Base-by-base conservation (phyloP, 176 grass and related monocot species). In the Musa schizocarpa region DNA sequence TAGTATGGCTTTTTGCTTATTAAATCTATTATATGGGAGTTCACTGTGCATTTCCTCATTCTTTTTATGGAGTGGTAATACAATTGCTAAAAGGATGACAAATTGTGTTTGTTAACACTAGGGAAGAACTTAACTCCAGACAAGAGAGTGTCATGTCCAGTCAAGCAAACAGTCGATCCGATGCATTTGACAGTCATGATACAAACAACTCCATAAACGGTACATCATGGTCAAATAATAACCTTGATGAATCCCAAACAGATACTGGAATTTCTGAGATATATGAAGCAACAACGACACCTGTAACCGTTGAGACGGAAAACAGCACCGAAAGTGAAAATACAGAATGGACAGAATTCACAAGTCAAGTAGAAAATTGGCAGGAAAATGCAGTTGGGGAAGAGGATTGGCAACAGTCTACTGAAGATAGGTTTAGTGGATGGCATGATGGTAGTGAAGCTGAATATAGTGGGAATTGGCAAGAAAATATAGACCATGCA, bases 71-170 rank as follows among this genome's bases (percentile, higher is more conserved):
- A 73, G 21, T 53, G 43, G 12, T 25, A 7, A 12, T 16, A 53
- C 34, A 13, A 55, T 26, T 73, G 14, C n/a, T 73, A 14, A 24
- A 27, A 25, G 20, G 51, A 56, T 56, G 52, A 17, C 23, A n/a
- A 72, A 23, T 72, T 4, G 3, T 61, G 19, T 56, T 80, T 72
- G 14, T 80, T 51, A 53, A 43, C 34, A 43, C 19, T 80, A 64
- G 57, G 54, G 65, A 83, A 80, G 69, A 13, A 80, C 14, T 72
- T 62, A 77, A 68, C 81, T 98, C 81, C 83, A 91, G 88, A 82
- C 85, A 85, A 78, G 90, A 90, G 83, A 82, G 78, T 92, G 65
- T 62, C 84, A 83, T 75, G 62, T 74, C 59, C 72, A 80, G 34
- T 82, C 80, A 87, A 85, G 85, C 9, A 81, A 74, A 16, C 23